Conservation (phyloP, 306 rosid genomes). For the Cucumis hystrix region DNA sequence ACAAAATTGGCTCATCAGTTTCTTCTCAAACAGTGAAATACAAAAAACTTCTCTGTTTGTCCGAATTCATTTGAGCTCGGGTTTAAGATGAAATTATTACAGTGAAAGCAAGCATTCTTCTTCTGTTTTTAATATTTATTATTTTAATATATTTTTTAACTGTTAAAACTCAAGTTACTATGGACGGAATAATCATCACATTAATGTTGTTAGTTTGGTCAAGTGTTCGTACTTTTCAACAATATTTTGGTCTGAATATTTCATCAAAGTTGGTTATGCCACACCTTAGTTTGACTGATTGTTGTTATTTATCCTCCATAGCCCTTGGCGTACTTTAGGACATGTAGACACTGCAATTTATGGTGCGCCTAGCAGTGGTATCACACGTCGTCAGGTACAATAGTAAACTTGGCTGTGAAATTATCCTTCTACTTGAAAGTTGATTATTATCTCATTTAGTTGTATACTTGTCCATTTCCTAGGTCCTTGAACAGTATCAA, state of each 20-base stretch:
- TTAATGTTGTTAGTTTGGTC: neutral
- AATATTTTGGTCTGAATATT: neutral
- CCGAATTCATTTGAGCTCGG: neutral
- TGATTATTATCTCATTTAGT: neutral
- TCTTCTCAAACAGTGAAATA: too few species aligned
- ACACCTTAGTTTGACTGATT: slow-evolving; percentile 11
- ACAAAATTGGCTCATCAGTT: too few species aligned
- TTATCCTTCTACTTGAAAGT: slow-evolving; percentile 12
- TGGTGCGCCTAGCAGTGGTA: slow-evolving; percentile 58
- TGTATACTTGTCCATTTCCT: neutral
- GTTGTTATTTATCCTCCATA: slow-evolving; percentile 22
- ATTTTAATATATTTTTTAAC: neutral
- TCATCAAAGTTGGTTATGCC: neutral
- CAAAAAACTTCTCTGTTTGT: too few species aligned
- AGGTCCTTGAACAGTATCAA: slow-evolving; percentile 78
- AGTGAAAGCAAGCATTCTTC: neutral
- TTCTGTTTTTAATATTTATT: neutral
- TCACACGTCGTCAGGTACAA: slow-evolving; percentile 86
- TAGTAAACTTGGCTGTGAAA: slow-evolving; percentile 22
- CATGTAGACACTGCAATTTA: slow-evolving; percentile 68
- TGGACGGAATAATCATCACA: neutral
- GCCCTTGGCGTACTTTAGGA: slow-evolving; percentile 87
- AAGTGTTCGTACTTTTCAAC: neutral
- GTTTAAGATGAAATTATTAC: neutral
- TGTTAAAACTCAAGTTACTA: neutral